These are phyloP conservation scores for Knoxia roxburghii DNA, from an alignment of 257 asterid genomes.

Conservation along the genomic window DNA sequence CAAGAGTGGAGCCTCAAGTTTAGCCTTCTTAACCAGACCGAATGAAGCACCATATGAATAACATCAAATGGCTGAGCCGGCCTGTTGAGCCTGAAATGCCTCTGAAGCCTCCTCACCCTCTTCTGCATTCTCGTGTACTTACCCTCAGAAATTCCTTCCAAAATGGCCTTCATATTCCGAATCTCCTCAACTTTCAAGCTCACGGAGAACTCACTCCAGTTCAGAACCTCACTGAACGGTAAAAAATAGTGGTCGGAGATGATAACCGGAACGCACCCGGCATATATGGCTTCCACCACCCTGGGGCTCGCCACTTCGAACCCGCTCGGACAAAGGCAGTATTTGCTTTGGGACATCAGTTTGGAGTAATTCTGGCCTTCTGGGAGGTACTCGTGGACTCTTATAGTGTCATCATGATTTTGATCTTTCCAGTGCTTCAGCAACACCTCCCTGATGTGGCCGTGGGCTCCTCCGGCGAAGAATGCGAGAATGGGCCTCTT, in stretches of 20 bases:
- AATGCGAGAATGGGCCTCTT: slow-evolving; percentile 20
- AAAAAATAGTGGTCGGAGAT: slow-evolving; percentile 42
- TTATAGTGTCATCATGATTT: slow-evolving; percentile 21
- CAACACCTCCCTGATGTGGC: slow-evolving; percentile 14
- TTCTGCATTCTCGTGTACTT: slow-evolving; percentile 32
- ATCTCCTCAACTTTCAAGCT: slow-evolving; percentile 33
- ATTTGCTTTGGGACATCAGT: slow-evolving; percentile 49
- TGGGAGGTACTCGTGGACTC: slow-evolving; percentile 31
- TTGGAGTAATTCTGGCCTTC: slow-evolving; percentile 27
- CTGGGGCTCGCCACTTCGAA: slow-evolving; percentile 67
- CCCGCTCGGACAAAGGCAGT: slow-evolving; percentile 58
- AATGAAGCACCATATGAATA: slow-evolving; percentile 55
- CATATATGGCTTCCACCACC: slow-evolving; percentile 50
- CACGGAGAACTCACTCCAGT: slow-evolving; percentile 53
- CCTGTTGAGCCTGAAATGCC: slow-evolving; percentile 51
- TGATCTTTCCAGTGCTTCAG: slow-evolving; percentile 20
- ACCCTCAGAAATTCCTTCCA: slow-evolving; percentile 32
- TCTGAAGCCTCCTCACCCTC: slow-evolving; percentile 36
- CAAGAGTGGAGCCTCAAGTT: slow-evolving; percentile 28
- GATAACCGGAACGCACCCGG: slow-evolving; percentile 59
- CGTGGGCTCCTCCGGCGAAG: slow-evolving; percentile 28
- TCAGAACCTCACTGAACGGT: slow-evolving; percentile 59
- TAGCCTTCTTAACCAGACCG: slow-evolving; percentile 61
- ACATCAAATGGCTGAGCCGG: slow-evolving; percentile 57
- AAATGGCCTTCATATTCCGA: slow-evolving; percentile 35